These are phyloP conservation scores for Geum urbanum DNA, from an alignment of 306 rosid species.

Conservation along the genomic window DNA sequence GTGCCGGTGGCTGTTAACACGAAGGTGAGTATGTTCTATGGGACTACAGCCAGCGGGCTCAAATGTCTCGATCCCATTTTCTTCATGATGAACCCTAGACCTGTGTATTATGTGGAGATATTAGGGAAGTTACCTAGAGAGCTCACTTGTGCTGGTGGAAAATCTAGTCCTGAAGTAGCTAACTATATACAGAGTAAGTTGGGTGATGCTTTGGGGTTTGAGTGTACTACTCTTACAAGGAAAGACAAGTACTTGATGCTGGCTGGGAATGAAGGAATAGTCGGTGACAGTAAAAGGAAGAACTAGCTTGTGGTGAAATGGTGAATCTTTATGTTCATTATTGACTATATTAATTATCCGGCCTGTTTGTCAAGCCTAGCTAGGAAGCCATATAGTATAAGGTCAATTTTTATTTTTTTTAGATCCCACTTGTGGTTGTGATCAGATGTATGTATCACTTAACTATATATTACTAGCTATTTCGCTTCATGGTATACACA, in stretches of 20 bases:
- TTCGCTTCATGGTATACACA: background rate
- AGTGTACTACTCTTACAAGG: conserved; percentile 70
- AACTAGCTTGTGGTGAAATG: background rate
- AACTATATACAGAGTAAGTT: conserved; percentile 61
- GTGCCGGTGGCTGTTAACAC: conserved; percentile 79
- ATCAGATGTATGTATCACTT: background rate
- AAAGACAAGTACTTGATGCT: conserved; percentile 91
- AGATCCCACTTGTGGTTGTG: conserved; percentile 1
- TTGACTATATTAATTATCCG: background rate
- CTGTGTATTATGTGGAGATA: conserved; percentile 46
- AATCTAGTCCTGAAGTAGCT: conserved; percentile 70
- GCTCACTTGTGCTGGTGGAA: conserved; percentile 63
- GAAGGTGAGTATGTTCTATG: conserved; percentile 76
- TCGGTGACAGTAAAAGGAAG: conserved; percentile 26
- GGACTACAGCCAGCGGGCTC: conserved; percentile 89
- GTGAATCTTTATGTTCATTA: background rate
- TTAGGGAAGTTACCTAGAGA: conserved; percentile 61
- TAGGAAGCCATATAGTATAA: background rate
- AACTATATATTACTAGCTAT: background rate
- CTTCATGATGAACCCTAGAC: conserved; percentile 88
- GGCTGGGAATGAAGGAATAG: conserved; percentile 88
- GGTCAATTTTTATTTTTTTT: background rate
- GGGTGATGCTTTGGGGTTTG: conserved; percentile 80
- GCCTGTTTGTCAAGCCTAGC: background rate
- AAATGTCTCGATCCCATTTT: conserved; percentile 80